A percentile compares a stretch with the other conserved stretches of the same genome.
Conservation (phyloP, 768 basidiomycete genomes). For the Suillus hirtellus region DNA sequence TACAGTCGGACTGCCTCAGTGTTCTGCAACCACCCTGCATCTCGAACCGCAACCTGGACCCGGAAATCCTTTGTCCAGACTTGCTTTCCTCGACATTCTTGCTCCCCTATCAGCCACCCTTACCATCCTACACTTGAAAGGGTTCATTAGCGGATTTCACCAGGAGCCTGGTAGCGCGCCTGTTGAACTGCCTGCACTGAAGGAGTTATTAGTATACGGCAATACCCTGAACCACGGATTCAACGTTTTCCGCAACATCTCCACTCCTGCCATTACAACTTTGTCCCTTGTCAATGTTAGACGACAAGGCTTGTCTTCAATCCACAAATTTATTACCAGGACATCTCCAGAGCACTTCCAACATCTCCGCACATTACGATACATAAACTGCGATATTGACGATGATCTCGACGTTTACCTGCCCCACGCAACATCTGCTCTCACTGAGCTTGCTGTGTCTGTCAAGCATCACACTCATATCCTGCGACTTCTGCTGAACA, state of each 20-base stretch:
- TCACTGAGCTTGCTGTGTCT: conserved; percentile 36
- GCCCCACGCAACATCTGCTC: conserved; percentile 32
- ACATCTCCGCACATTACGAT: conserved; percentile 32
- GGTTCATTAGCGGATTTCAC: conserved; percentile 34
- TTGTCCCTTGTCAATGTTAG: conserved; percentile 29
- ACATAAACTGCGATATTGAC: conserved; percentile 37
- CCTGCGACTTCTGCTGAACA: conserved; percentile 33
- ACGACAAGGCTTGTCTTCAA: conserved; percentile 31
- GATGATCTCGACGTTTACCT: conserved; percentile 37
- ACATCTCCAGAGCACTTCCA: conserved; percentile 36
- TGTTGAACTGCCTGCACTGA: conserved; percentile 30
- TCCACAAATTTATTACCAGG: conserved; percentile 37
- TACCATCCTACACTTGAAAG: conserved; percentile 32
- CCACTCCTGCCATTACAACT: conserved; percentile 29
- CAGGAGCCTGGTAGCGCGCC: conserved; percentile 35
- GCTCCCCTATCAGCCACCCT: conserved; percentile 29
- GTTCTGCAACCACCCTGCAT: conserved; percentile 33
- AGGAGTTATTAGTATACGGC: conserved; percentile 32
- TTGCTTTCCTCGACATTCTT: conserved; percentile 31
- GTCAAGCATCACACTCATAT: conserved; percentile 34
- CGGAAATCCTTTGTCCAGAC: conserved; percentile 28
- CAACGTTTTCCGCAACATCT: conserved; percentile 37
- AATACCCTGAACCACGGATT: conserved; percentile 34
- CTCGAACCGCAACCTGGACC: conserved; percentile 36
- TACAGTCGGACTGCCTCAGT: conserved; percentile 31